Evolutionary conservation across 371 early-diverging fungal species (phyloP).

Genomic region (Rhizopus delemar): DNA sequence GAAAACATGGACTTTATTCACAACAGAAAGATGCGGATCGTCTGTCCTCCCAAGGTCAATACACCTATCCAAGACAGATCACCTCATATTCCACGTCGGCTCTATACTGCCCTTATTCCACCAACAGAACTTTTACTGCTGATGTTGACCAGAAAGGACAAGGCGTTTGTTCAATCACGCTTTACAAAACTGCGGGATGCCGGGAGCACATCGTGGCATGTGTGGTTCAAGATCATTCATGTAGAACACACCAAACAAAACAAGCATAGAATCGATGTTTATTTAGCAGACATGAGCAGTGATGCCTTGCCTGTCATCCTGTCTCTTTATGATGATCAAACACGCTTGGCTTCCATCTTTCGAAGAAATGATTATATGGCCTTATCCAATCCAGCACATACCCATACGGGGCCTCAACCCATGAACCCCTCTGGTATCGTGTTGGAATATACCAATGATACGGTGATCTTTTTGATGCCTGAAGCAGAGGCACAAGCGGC

Average conservation of each 20-base stretch:
- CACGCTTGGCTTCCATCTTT: conserved; percentile 27
- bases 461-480: conserved; percentile 43
- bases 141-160: conserved; percentile 28
- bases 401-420: conserved; percentile 20
- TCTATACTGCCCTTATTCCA: conserved; percentile 29
- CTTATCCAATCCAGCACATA: conserved; percentile 26
- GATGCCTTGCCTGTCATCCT: conserved; percentile 32
- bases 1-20: conserved; percentile 5
- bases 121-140: conserved; percentile 38
- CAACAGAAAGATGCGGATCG: conserved; percentile 27
- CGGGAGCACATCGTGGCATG: neutral
- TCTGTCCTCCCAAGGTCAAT: conserved; percentile 28
- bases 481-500: conserved; percentile 43
- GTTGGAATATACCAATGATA: conserved; percentile 33
- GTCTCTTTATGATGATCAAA: conserved; percentile 38
- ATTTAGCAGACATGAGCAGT: conserved; percentile 36
- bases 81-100: conserved; percentile 8
- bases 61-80: conserved; percentile 19
- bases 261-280: conserved; percentile 24
- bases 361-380: conserved; percentile 43
- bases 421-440: conserved; percentile 26
- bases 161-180: conserved; percentile 23
- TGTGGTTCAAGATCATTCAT: conserved; percentile 47
- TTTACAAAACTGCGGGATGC: conserved; percentile 1
- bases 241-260: conserved; percentile 28